Percentiles rank a stretch among this genome's conserved stretches.
phyloP scores from a whole-genome alignment of 805 yeast genomes.

The Wickerhamiella musiphila region DNA sequence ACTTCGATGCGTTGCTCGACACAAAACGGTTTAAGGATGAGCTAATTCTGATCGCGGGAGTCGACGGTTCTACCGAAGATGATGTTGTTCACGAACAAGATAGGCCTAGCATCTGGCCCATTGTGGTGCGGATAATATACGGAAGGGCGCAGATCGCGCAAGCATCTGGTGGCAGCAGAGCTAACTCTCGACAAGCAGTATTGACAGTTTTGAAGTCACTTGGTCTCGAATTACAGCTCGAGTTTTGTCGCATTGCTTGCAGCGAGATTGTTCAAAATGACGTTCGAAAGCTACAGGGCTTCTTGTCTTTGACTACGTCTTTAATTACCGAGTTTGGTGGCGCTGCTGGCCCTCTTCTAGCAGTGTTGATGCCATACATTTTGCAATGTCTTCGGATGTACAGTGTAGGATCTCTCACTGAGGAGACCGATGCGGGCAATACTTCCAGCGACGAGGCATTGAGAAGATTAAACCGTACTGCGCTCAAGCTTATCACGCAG shows the following conservation, averaged over 20 bases:
- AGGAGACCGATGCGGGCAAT: constrained; percentile 8
- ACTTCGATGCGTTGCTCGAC: constrained; percentile 57
- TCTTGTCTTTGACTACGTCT: constrained; percentile 41
- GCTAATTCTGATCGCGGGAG: constrained; percentile 37
- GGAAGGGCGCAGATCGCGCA: constrained; percentile 63
- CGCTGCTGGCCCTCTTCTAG: constrained; percentile 31
- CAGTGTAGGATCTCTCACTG: constrained; percentile 9
- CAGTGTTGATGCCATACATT: constrained; percentile 38
- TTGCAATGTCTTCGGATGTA: constrained; percentile 32
- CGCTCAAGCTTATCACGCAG: constrained; percentile 44
- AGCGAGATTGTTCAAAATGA: constrained; percentile 28
- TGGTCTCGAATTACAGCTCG: constrained; percentile 28
- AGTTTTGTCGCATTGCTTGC: constrained; percentile 47
- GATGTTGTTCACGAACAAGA: constrained; percentile 43
- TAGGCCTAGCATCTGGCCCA: constrained; percentile 41
- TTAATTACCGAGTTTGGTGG: constrained; percentile 42
- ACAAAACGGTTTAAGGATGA: constrained; percentile 79
- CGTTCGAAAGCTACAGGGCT: constrained; percentile 30
- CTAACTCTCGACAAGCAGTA: constrained; percentile 39
- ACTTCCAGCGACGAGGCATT: constrained; percentile 4
- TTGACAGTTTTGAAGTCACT: constrained; percentile 22
- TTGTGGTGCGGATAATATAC: constrained; percentile 59
- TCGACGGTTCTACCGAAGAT: constrained; percentile 26
- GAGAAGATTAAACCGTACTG: constrained; percentile 44
- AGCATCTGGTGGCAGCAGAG: constrained; percentile 48